Percentiles rank a stretch among this genome's conserved stretches.
These are phyloP conservation scores for Xylaria sp. DNA, from an alignment of 2,329 filamentous ascomycete species.

Conservation along the genomic window DNA sequence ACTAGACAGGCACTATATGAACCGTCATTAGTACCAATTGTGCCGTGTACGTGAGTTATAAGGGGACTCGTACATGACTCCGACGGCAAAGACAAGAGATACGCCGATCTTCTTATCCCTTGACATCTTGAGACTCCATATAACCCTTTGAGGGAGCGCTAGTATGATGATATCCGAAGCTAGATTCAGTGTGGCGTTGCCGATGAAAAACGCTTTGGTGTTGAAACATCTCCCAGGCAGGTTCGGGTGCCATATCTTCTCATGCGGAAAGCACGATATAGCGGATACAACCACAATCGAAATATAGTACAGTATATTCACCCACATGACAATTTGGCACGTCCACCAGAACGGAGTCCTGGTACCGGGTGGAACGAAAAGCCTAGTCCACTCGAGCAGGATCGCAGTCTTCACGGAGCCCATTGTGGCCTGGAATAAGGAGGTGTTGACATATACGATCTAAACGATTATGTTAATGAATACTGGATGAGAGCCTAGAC, in stretches of 20 bases:
- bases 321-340: constrained; percentile 39
- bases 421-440: constrained; percentile 26
- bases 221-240: constrained; percentile 52
- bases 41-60: not conserved
- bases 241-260: constrained; percentile 45
- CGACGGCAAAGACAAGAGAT: constrained; percentile 55
- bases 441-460: constrained; percentile 29
- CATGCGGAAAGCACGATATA: constrained; percentile 46
- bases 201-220: constrained; percentile 56
- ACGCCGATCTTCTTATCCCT: constrained; percentile 55
- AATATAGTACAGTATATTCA: constrained; percentile 43
- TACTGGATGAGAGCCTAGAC: not conserved
- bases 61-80: constrained; percentile 49
- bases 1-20: constrained; percentile 21
- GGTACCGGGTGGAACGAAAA: constrained; percentile 31
- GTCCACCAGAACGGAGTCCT: constrained; percentile 39
- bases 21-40: constrained; percentile 10
- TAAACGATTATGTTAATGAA: constrained; percentile 7
- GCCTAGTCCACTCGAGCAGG: constrained; percentile 30
- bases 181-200: constrained; percentile 56
- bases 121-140: constrained; percentile 55
- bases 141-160: constrained; percentile 55
- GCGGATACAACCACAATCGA: constrained; percentile 42
- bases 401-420: constrained; percentile 31
- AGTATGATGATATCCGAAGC: constrained; percentile 56